Evolutionary conservation across 768 basidiomycete genomes (phyloP), one percentile per base, ranked within the genome.

Genomic region (Panaeolus cyanescens): DNA sequence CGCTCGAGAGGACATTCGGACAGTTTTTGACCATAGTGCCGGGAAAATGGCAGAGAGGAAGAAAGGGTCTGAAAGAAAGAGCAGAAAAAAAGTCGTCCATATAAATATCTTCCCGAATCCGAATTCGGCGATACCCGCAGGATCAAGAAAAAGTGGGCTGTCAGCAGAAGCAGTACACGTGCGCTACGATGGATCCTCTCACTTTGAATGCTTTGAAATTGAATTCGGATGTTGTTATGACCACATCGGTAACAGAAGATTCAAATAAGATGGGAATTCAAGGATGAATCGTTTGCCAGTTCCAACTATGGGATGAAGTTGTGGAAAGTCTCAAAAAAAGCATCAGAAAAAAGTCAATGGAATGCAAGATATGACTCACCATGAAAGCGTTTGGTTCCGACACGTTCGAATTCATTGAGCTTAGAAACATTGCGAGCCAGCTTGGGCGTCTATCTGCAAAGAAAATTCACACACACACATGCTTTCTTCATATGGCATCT

Each of bases 1-100:
- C 80, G 1, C 62, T 56, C 1, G 71, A 58, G 13, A 80, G 70
- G 17, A 81, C 62, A 19, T 71, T 68, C 2, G 77, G 76, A 60
- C 82, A 83, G 40, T 77, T 74, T 33, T 56, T 33, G 30, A 55
- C 53, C 12, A 55, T 8, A 15, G 31, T n/a, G 59, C 10, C 33
- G 28, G 33, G 22, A 17, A 22, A 37, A 5, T 32, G 54, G 45
- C 30, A 36, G 33, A 17, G 34, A 25, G 50, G 39, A 53, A 15
- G 32, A 28, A 39, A n/a, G 45, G 30, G 20, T 19, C 40, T 8
- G 10, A 22, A 5, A 22, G 6, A 8, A 25, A 8, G 9, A 20
- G 39, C 8, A 50, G 30, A 50, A 28, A 28, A 28, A 7, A 50
- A 15, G 45, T 15, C 10, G 25, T 22, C 1, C 17, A 5, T 50